A percentile compares a stretch with the other conserved stretches of the same genome.
These are phyloP conservation scores for Penicillium sp. DNA, from an alignment of 2,329 filamentous ascomycete species.

Conservation along the genomic window DNA sequence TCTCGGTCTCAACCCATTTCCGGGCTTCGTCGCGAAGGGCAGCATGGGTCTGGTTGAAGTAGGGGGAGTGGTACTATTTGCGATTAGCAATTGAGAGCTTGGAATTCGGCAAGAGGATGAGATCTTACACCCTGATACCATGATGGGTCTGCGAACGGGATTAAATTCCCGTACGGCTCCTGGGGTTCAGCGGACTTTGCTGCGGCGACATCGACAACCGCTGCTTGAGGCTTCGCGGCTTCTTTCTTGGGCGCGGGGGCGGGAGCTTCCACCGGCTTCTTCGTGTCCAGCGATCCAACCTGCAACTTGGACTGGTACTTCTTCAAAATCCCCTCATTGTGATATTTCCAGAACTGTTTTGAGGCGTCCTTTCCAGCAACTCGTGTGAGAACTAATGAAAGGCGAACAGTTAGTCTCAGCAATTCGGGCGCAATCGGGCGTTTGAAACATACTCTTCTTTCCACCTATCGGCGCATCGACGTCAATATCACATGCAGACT, in stretches of 20 bases:
- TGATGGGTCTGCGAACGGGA: conserved; percentile 88
- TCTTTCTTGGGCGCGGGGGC: conserved; percentile 56
- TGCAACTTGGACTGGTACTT: conserved; percentile 66
- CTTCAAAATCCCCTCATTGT: conserved; percentile 65
- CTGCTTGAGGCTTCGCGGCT: conserved; percentile 61
- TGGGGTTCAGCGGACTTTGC: conserved; percentile 71
- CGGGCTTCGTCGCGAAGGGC: conserved; percentile 89
- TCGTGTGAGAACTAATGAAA: conserved; percentile 61
- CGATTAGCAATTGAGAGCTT: conserved; percentile 4
- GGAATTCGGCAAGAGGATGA: too few species aligned
- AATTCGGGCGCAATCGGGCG: background rate
- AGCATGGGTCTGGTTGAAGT: conserved; percentile 93
- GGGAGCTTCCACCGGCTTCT: conserved; percentile 66
- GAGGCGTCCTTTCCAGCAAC: conserved; percentile 70
- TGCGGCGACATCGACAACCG: conserved; percentile 49
- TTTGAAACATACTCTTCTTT: conserved; percentile 63
- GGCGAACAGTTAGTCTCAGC: conserved; percentile 26
- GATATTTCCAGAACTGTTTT: conserved; percentile 72
- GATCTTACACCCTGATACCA: conserved; percentile 90
- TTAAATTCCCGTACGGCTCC: conserved; percentile 81
- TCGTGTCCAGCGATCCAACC: conserved; percentile 80
- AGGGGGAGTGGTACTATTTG: conserved; percentile 85
- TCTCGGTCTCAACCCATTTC: conserved; percentile 85
- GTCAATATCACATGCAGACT: conserved; percentile 25
- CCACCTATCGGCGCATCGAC: conserved; percentile 56